Base-by-base conservation (phyloP, 2,329 filamentous ascomycete species). In the Didymellaceae sp. region DNA sequence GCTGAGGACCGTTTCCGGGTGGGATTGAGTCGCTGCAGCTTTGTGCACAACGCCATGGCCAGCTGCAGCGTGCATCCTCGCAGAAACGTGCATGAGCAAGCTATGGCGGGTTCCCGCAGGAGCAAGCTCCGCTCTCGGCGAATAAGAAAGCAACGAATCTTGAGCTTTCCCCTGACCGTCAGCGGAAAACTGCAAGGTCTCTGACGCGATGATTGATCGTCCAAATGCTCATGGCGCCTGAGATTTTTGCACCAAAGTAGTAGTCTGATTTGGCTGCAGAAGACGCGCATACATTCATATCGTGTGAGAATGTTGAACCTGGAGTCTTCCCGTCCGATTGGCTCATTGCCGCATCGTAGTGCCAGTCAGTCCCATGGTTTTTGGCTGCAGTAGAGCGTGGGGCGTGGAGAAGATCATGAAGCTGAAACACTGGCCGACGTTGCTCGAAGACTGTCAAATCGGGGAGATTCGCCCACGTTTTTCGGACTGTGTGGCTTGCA, bases 51-150 rank as follows among this genome's bases (percentile, higher is more conserved):
- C 48, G 57, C 56, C 41, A 54, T 47, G 52, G 42, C 48, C 48
- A 41, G 50, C 59, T 63, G 65, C 63, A 61, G 61, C 46, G 59
- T 63, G 64, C 57, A 61, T 68, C 56, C 54, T 57, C 52, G 45
- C 57, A 60, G 50, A 45, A 60, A 57, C 54, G 49, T 64, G 61
- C 62, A 65, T 62, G 61, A 61, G 57, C 60, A 55, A 50, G 51
- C 57, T 57, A 57, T 42, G 32, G 42, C 42, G 42, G 37, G 42
- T 52, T 52, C 48, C 48, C 48, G 57, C 61, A 63, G 61, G 57
- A 58, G 57, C 50, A 50, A 40, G 37, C 43, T 41, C 46, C 46
- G 51, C 54, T 49, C 49, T 62, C 62, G 59, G 52, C 55, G 57
- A 64, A 61, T 52, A 57, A 54, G 53, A 52, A 46, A 43, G 40